Evolutionary conservation across 2,329 filamentous ascomycete genomes (phyloP).

Genomic region (Thelonectria olida): DNA sequence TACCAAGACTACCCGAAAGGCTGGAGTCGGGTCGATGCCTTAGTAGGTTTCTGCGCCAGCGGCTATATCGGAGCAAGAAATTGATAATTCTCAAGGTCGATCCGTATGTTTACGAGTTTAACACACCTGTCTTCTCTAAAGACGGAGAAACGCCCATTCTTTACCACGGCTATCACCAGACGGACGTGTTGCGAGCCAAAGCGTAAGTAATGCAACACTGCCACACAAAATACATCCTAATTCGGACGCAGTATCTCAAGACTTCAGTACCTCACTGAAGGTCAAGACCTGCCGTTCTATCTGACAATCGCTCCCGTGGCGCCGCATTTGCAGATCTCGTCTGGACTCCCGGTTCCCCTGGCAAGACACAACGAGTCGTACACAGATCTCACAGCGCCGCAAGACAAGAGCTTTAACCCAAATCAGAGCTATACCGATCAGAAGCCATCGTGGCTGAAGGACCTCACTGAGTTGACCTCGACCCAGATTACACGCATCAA

Average conservation of each 20-base stretch:
- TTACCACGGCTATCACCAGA: constrained; percentile 19
- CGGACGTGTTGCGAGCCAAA: constrained; percentile 22
- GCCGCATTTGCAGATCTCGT: constrained; percentile 36
- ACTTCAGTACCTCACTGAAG: constrained; percentile 13
- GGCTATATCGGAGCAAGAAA: not conserved
- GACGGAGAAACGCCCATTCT: constrained; percentile 13
- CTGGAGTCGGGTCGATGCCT: constrained; percentile 4
- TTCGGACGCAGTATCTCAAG: not conserved
- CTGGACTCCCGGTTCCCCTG: constrained; percentile 47
- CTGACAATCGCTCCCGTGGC: constrained; percentile 59
- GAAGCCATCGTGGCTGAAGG: constrained; percentile 14
- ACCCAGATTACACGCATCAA: constrained; percentile 24
- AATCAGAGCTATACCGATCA: not conserved
- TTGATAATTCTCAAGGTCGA: constrained; percentile 1
- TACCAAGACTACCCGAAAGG: constrained; percentile 8
- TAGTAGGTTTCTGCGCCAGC: not conserved
- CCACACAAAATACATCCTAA: not conserved
- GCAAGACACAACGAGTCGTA: constrained; percentile 69
- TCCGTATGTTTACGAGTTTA: constrained; percentile 14
- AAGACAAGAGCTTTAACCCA: constrained; percentile 72
- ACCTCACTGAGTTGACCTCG: constrained; percentile 36
- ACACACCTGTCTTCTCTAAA: constrained; percentile 13
- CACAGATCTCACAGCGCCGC: constrained; percentile 63
- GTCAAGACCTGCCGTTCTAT: constrained; percentile 58
- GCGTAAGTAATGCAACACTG: constrained; percentile 3